Evolutionary conservation across 2,329 filamentous ascomycete genomes (phyloP).

Genomic region (Xylaria sp.): DNA sequence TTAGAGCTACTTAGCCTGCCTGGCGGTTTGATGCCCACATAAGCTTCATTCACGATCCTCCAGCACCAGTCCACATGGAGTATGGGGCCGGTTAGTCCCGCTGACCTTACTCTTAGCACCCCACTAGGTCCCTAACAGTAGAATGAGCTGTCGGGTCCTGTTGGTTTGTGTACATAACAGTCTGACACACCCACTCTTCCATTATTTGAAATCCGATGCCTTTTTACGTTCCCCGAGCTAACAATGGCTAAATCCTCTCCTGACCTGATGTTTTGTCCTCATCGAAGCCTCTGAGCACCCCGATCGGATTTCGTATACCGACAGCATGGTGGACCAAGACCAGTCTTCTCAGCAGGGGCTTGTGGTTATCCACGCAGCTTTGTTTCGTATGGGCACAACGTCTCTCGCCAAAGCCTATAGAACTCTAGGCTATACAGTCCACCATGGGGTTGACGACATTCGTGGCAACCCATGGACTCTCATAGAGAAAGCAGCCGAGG

Average conservation of each 20-base stretch:
- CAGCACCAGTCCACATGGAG: background rate
- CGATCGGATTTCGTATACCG: background rate
- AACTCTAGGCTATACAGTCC: constrained; percentile 27
- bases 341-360: constrained; percentile 25
- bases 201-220: constrained; percentile 1
- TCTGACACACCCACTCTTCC: background rate
- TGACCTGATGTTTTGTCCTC: background rate
- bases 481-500: constrained; percentile 34
- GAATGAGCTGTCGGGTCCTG: background rate
- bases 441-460: constrained; percentile 25
- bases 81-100: background rate
- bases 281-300: background rate
- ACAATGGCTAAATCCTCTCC: background rate
- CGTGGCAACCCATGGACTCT: constrained; percentile 22
- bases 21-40: background rate
- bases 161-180: background rate
- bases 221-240: background rate
- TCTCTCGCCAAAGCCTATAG: constrained; percentile 28
- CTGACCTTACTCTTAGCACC: background rate
- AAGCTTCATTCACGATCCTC: background rate
- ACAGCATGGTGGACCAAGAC: constrained; percentile 17
- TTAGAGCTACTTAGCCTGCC: background rate
- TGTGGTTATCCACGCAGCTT: constrained; percentile 29
- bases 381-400: constrained; percentile 36
- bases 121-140: background rate